Base-by-base conservation (phyloP, 2,329 filamentous ascomycete genomes). In the Colletotrichum australisinense region DNA sequence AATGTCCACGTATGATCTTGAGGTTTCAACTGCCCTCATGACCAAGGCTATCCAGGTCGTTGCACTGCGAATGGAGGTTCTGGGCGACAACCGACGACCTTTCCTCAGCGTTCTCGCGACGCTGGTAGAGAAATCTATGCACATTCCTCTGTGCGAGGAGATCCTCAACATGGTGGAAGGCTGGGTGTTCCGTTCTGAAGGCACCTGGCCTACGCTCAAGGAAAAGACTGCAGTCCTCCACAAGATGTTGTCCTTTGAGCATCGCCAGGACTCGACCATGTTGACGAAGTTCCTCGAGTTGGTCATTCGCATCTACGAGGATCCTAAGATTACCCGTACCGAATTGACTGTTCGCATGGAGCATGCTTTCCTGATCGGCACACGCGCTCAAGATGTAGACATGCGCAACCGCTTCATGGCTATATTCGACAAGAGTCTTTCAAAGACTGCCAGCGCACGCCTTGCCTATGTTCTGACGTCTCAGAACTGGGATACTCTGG, bases 201-300 rank as follows among this genome's bases (percentile, higher is more conserved):
- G 98, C 75, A 97, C 95, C 2, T 98, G 97, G 89, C 97, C 97
- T 0, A 99, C 97, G 0, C 88, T 99, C 1, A 99, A 99, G 82
- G 97, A 99, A 84, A 99, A 99, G 86, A 98, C 96, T 0, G 97
- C 97, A 1, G 97, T 99, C 1, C 86, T 99, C n/a, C 95, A 97
- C 78, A 99, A 99, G 85, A 99, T 99, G 97, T 86, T 98, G 19
- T 92, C 95, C 0, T 99, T 99, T 77, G 97, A 99, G 83, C 91
- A 94, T 70, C 90, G 97, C 52, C 85, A 89, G 32, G 96, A 98
- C 80, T 90, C 92, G 38, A 95, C 93, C 0, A 92, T 99, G 85
- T 88, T 99, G 70, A 95, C 93, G 77, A 96, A 96, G 80, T 99
- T 98, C 85, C 87, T 99, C 72, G 94, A 98, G 76, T 90, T 99